Evolutionary conservation across 345 rosid species (phyloP), one percentile per base, ranked within the genome.

Genomic region (Firmiana major): DNA sequence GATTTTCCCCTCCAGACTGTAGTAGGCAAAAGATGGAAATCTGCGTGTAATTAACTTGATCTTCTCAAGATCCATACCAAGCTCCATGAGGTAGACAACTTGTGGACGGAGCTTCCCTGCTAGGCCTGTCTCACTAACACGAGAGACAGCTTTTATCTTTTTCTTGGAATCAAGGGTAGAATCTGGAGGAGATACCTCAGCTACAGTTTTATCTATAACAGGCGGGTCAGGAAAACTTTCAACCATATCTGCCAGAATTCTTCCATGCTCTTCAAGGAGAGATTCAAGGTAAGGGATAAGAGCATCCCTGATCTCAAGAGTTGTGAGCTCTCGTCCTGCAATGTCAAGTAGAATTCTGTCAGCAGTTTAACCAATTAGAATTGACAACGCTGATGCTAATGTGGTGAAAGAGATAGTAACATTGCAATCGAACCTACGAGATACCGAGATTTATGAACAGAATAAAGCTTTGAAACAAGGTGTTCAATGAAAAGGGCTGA

Each of bases 291-390:
- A 94, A 54, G 98, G 97, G 58, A 85, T 84, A 59, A 94, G 89
- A 46, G 94, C 89, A 38, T 94, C 97, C 87, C 98, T 83, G 19
- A 94, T 94, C 77, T 94, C 98, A 72, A 90, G 91, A 24, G 97
- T 92, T 40, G 93, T 90, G 60, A 94, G 98, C 87, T 94, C 98
- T 75, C 97, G 81, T 77, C 98, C 98, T 94, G 83, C 78, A 79
- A 82, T 8, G 40, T 16, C 66, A 77, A 79, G 73, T 63, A 57
- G 71, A 53, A 55, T 58, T 66, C 75, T 58, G 31, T 81, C 26
- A 73, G 38, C 11, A 24, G 63, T 10, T 8, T 13, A 43, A 49
- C 26, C 71, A 54, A 54, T 58, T 71, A 53, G 51, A 66, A 60
- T 15, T 68, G 38, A 17, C 71, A 70, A 38, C 13, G 24, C n/a